Evolutionary conservation across 352 stramenopile genomes (phyloP).

Genomic region (Pythium scleroteichum): DNA sequence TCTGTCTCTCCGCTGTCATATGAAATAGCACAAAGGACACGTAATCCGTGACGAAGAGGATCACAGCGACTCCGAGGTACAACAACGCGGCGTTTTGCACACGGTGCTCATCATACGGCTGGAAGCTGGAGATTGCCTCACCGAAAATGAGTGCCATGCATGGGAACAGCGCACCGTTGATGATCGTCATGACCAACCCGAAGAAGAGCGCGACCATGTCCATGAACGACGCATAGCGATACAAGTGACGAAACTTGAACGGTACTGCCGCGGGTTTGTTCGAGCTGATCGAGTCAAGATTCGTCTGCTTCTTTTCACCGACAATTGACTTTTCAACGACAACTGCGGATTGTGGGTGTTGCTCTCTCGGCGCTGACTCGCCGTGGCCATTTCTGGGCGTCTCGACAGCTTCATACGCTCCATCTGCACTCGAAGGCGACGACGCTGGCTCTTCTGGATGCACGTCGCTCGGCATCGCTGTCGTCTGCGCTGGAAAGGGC

Average conservation of each 20-base stretch:
- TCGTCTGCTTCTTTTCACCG: neutral
- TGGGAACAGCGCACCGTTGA: constrained; percentile 38
- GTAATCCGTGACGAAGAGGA: constrained; percentile 38
- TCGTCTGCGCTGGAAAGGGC: neutral
- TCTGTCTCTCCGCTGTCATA: constrained; percentile 31
- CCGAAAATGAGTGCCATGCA: constrained; percentile 47
- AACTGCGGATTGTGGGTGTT: constrained; percentile 11
- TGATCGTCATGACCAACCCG: constrained; percentile 27
- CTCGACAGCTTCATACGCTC: constrained; percentile 11
- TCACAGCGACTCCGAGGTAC: constrained; percentile 24
- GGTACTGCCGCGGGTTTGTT: neutral
- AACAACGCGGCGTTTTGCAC: constrained; percentile 22
- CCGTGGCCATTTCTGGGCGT: constrained; percentile 8
- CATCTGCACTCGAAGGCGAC: neutral
- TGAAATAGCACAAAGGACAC: constrained; percentile 30
- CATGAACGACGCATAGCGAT: constrained; percentile 25
- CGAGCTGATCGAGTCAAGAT: neutral
- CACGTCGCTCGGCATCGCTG: constrained; percentile 21
- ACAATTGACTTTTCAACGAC: constrained; percentile 15
- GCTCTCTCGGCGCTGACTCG: neutral
- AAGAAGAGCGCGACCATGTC: constrained; percentile 30
- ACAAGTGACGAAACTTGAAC: constrained; percentile 33
- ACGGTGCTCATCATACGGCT: constrained; percentile 26
- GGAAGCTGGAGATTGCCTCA: constrained; percentile 34
- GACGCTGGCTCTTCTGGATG: constrained; percentile 12